phyloP scores from a whole-genome alignment of 1,284 basidiomycete genomes.

The Trichosporon sp. region DNA sequence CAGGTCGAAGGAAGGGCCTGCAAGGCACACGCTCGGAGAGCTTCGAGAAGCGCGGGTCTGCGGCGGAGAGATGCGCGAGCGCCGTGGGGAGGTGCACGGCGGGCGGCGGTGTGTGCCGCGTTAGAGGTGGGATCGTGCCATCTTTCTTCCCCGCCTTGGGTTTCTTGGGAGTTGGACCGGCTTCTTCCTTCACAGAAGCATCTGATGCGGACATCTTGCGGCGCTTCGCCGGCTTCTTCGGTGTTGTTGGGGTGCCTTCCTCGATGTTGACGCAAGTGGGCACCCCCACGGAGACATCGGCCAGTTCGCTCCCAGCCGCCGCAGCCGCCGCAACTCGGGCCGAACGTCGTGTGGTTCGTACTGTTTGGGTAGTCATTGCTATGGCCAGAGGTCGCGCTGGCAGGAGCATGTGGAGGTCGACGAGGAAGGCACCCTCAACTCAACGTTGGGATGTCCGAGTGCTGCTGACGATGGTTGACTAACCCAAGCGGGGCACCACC shows the following conservation, averaged over 20 bases:
- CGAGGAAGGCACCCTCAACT: neutral
- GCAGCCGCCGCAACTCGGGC: neutral
- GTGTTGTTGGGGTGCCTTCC: neutral
- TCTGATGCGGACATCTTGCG: constrained; percentile 9
- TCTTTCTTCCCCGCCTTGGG: constrained; percentile 3
- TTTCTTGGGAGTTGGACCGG: constrained; percentile 3
- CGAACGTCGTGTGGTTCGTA: neutral
- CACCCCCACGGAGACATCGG: neutral
- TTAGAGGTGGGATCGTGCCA: constrained; percentile 1
- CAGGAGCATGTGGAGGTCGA: neutral
- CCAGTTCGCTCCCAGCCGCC: too few relatives aligned
- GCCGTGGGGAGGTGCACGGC: constrained; percentile 73
- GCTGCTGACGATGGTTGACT: constrained; percentile 6
- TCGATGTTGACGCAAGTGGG: neutral
- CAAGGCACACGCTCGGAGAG: constrained; percentile 61
- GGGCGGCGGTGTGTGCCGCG: constrained; percentile 31
- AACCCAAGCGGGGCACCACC: neutral
- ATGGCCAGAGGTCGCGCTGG: neutral
- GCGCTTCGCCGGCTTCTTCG: constrained; percentile 5
- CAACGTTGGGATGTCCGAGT: neutral
- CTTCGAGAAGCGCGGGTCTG: constrained; percentile 71
- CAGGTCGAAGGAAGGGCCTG: constrained; percentile 36
- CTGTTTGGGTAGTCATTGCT: neutral
- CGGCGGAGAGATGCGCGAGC: constrained; percentile 67
- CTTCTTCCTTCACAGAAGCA: neutral